A percentile compares a stretch with the other conserved stretches of the same genome.
Evolutionary conservation across 495 filamentous ascomycete genomes (phyloP).

Genomic region (Parmelia sp.): DNA sequence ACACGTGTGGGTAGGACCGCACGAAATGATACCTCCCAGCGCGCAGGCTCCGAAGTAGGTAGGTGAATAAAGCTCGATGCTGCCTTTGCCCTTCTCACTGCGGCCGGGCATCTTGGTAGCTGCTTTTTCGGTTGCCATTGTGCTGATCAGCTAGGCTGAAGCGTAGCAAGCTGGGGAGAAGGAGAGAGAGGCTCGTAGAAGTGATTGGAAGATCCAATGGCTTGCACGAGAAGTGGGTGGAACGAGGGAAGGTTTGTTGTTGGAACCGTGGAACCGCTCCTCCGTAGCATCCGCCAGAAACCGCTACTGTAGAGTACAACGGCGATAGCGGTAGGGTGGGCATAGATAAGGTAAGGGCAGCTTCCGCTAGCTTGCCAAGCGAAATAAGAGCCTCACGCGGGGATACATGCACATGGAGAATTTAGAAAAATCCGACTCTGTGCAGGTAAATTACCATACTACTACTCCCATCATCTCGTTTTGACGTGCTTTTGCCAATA

Average conservation of each 20-base stretch:
- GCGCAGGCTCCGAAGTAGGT: slow-evolving; percentile 63
- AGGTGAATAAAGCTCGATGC: slow-evolving; percentile 58
- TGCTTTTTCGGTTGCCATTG: slow-evolving; percentile 17
- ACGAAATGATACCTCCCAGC: slow-evolving; percentile 61
- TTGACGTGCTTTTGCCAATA: no score
- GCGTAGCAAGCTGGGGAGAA: slow-evolving; percentile 14
- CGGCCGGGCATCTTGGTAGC: slow-evolving; percentile 24
- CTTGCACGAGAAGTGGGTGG: neutral
- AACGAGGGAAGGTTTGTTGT: neutral
- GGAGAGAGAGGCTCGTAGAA: neutral
- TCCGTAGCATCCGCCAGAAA: slow-evolving; percentile 11
- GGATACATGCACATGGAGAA: no score
- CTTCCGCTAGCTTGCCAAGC: neutral
- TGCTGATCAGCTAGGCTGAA: neutral
- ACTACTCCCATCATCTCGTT: no score
- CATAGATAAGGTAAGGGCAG: slow-evolving; percentile 9
- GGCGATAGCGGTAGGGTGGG: slow-evolving; percentile 4
- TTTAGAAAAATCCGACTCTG: no score
- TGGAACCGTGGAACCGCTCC: no score
- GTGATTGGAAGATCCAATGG: neutral
- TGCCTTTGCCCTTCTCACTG: slow-evolving; percentile 18
- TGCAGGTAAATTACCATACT: no score
- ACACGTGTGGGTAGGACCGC: slow-evolving; percentile 44
- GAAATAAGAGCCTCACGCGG: neutral
- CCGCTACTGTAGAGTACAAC: no score